These are phyloP conservation scores for Xylaria nigripes DNA, from an alignment of 495 filamentous ascomycete species.

Conservation along the genomic window DNA sequence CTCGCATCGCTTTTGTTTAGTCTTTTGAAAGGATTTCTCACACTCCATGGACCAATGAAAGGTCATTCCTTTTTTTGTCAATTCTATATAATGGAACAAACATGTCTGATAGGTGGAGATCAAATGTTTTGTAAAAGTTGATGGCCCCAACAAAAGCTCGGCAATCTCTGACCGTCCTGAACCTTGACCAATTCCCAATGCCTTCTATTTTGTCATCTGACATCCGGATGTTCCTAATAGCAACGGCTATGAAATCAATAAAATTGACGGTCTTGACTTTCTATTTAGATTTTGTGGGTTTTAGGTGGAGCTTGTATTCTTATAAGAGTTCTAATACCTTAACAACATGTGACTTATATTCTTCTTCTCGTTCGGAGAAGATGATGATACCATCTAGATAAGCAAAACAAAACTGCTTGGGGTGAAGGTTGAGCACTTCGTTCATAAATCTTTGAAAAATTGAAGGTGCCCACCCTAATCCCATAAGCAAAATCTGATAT, in stretches of 20 bases:
- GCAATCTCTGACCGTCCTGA: background rate
- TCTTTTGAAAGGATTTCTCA: background rate
- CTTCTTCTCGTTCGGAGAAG: background rate
- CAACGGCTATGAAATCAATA: background rate
- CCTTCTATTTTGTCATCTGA: background rate
- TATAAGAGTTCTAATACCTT: background rate
- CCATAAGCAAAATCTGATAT: constrained; percentile 29
- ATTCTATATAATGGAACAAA: background rate
- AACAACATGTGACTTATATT: background rate
- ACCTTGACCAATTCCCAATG: background rate
- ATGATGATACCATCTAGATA: background rate
- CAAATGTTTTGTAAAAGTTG: background rate
- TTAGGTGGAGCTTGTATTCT: background rate
- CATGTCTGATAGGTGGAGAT: background rate
- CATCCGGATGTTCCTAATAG: background rate
- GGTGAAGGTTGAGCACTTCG: constrained; percentile 10
- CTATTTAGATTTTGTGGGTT: background rate
- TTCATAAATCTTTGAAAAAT: constrained; percentile 29
- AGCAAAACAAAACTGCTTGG: constrained; percentile 17
- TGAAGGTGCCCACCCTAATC: constrained; percentile 15
- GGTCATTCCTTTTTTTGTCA: background rate
- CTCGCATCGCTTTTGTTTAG: background rate
- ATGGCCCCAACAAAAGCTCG: background rate
- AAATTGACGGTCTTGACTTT: background rate
- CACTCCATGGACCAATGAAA: background rate